phyloP scores from a whole-genome alignment of 2,329 filamentous ascomycete species.

The Graphiopsis chlorocephala region DNA sequence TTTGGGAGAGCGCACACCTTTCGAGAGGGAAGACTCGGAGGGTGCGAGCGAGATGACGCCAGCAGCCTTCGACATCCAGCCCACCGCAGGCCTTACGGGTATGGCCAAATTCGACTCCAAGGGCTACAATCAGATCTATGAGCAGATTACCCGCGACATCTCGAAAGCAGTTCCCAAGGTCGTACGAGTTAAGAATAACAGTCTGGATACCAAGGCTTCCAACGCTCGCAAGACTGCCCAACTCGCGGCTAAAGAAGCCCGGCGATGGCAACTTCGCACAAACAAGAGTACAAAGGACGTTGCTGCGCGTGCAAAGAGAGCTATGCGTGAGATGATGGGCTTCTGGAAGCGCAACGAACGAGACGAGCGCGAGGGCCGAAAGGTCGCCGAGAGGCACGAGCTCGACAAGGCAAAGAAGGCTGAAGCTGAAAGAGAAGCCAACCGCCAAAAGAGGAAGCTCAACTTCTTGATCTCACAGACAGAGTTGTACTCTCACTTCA shows the following conservation, averaged over 20 bases:
- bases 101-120: constrained; percentile 37
- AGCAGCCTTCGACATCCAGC: constrained; percentile 28
- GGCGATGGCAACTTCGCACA: constrained; percentile 93
- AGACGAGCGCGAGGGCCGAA: constrained; percentile 90
- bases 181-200: constrained; percentile 81
- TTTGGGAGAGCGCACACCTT: constrained; percentile 15
- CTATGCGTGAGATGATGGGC: constrained; percentile 98
- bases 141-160: constrained; percentile 94
- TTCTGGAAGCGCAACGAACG: constrained; percentile 99
- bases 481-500: constrained; percentile 98
- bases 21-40: constrained; percentile 41
- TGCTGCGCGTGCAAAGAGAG: constrained; percentile 92
- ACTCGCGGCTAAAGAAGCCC: constrained; percentile 92
- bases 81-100: constrained; percentile 31
- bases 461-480: constrained; percentile 99
- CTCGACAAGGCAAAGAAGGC: constrained; percentile 95
- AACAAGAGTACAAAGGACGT: constrained; percentile 99
- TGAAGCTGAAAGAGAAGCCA: constrained; percentile 95
- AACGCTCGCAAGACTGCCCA: constrained; percentile 98
- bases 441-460: constrained; percentile 95
- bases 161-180: constrained; percentile 91
- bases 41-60: constrained; percentile 58
- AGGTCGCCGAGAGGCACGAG: constrained; percentile 92
- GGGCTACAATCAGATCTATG: constrained; percentile 93
- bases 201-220: constrained; percentile 81